Percentiles rank a stretch among this genome's conserved stretches.
These are phyloP conservation scores for Eucalyptus cloeziana DNA, from an alignment of 345 rosid species.

Conservation along the genomic window DNA sequence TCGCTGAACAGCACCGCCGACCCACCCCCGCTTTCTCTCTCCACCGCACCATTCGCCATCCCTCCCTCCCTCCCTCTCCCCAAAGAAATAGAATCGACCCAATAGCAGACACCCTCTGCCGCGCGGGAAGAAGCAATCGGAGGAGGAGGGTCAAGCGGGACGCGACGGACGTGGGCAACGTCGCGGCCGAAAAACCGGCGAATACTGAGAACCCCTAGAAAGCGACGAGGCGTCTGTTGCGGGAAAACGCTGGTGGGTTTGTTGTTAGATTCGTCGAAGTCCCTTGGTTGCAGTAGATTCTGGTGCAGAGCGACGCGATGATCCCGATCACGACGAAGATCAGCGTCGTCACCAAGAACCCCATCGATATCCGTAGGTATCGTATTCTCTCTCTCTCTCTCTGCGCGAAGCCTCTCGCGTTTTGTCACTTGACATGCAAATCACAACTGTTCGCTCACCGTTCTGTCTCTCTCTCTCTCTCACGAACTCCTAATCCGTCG, in stretches of 20 bases:
- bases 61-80: background rate
- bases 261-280: slow-evolving; percentile 58
- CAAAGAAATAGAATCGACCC: background rate
- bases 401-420: background rate
- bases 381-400: background rate
- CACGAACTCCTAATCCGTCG: too few relatives aligned
- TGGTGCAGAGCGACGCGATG: slow-evolving; percentile 62
- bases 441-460: background rate
- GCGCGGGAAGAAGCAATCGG: background rate
- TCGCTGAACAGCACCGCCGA: slow-evolving; percentile 52
- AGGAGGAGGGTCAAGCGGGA: background rate
- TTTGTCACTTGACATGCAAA: background rate
- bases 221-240: slow-evolving; percentile 40
- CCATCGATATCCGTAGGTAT: slow-evolving; percentile 41
- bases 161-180: background rate
- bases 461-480: too few relatives aligned
- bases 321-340: slow-evolving; percentile 75
- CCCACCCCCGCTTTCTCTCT: slow-evolving; percentile 33
- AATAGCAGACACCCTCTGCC: background rate
- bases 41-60: slow-evolving; percentile 56
- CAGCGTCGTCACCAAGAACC: slow-evolving; percentile 75
- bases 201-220: background rate
- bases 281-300: slow-evolving; percentile 89
- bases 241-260: slow-evolving; percentile 16
- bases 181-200: background rate